These are phyloP conservation scores for Fonsecaea monophora DNA, from an alignment of 2,329 filamentous ascomycete genomes.

Conservation along the genomic window DNA sequence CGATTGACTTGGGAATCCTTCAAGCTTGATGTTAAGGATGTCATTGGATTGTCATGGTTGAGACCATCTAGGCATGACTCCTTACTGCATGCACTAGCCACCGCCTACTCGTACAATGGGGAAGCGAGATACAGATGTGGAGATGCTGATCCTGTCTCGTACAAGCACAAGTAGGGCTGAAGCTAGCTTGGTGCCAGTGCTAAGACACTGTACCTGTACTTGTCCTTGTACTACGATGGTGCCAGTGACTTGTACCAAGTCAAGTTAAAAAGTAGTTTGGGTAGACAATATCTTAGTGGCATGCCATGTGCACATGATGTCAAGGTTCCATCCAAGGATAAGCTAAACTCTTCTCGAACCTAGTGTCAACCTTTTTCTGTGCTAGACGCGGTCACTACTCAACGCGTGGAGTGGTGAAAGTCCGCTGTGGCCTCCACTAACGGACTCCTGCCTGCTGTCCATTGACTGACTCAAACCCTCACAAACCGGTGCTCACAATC, in stretches of 20 bases:
- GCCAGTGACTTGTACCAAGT: too few relatives aligned
- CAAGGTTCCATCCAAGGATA: neutral
- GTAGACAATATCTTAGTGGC: neutral
- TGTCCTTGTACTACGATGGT: neutral
- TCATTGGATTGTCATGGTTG: constrained; percentile 12
- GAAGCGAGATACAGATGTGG: constrained; percentile 2
- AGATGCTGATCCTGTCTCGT: neutral
- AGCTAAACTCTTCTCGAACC: neutral
- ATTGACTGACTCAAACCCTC: neutral
- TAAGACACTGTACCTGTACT: neutral
- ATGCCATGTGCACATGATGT: neutral
- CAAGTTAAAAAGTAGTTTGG: too few relatives aligned
- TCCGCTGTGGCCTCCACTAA: neutral
- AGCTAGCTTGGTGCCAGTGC: neutral
- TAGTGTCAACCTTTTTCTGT: neutral
- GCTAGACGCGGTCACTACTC: constrained; percentile 4
- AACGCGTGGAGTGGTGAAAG: constrained; percentile 5
- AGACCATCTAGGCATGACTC: constrained; percentile 7
- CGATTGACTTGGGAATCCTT: constrained; percentile 2
- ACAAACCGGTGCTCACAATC: neutral
- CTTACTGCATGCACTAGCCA: neutral
- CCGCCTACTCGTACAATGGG: neutral
- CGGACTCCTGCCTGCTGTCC: neutral
- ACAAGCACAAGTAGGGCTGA: neutral
- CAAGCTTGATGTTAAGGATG: neutral